Conservation (phyloP, 2,329 filamentous ascomycete species). For the Ophiostoma piceae region DNA sequence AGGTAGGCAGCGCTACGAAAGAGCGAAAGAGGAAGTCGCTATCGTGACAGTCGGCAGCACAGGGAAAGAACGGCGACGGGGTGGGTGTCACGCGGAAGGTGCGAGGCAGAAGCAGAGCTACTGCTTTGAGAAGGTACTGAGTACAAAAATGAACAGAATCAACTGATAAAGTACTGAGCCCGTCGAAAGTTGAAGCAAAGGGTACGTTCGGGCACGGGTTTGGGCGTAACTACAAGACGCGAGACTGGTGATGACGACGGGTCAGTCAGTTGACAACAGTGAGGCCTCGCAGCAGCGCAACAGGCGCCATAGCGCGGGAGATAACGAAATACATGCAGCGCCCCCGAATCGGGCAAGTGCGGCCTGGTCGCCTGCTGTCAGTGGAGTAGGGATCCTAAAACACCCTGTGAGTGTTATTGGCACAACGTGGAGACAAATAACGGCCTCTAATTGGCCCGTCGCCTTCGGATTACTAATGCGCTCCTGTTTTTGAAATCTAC, state of each 20-base stretch:
- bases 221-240: not conserved
- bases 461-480: too few relatives aligned
- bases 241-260: not conserved
- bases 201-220: not conserved
- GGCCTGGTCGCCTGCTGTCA: not conserved
- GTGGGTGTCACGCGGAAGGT: constrained; percentile 1
- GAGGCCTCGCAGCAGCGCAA: not conserved
- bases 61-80: not conserved
- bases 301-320: constrained; percentile 1
- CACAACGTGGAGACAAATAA: too few relatives aligned
- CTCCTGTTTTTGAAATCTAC: too few relatives aligned
- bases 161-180: not conserved
- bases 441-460: too few relatives aligned
- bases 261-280: not conserved
- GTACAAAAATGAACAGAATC: too few relatives aligned
- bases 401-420: too few relatives aligned
- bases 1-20: not conserved
- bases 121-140: not conserved
- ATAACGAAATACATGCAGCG: constrained; percentile 8
- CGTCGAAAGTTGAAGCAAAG: not conserved
- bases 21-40: constrained; percentile 1
- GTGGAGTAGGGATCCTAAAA: too few relatives aligned
- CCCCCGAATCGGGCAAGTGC: constrained; percentile 17
- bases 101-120: not conserved
- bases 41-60: constrained; percentile 4